Evolutionary conservation across 371 early-diverging fungal species (phyloP).

Genomic region (Haplosporangium sp.): DNA sequence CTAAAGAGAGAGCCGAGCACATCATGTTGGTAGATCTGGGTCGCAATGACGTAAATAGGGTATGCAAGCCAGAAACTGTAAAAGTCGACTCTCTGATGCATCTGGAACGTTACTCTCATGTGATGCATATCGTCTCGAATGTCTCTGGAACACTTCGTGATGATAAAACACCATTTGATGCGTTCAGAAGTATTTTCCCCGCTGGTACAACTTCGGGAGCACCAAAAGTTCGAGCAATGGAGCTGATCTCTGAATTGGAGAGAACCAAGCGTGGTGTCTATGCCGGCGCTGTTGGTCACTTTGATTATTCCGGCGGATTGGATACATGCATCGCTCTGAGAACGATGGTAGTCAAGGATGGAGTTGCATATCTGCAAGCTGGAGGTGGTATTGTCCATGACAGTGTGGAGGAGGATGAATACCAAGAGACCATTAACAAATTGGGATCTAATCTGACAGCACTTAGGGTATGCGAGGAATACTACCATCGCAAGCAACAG

Average conservation of each 20-base stretch:
- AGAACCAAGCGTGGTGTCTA: slow-evolving; percentile 94
- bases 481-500: slow-evolving; percentile 62
- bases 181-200: slow-evolving; percentile 96
- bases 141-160: slow-evolving; percentile 90
- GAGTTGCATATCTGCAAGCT: slow-evolving; percentile 92
- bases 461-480: slow-evolving; percentile 85
- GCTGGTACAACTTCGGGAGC: slow-evolving; percentile 98
- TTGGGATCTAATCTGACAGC: slow-evolving; percentile 91
- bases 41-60: slow-evolving; percentile 96
- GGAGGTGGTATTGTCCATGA: slow-evolving; percentile 97
- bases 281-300: slow-evolving; percentile 96
- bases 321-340: slow-evolving; percentile 98
- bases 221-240: slow-evolving; percentile 96
- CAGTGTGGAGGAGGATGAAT: slow-evolving; percentile 91
- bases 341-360: slow-evolving; percentile 97
- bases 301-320: slow-evolving; percentile 91
- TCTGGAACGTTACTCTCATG: slow-evolving; percentile 95
- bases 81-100: slow-evolving; percentile 96
- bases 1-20: slow-evolving; percentile 96
- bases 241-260: slow-evolving; percentile 91
- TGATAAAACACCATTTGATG: slow-evolving; percentile 93
- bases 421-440: slow-evolving; percentile 95
- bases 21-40: slow-evolving; percentile 99
- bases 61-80: slow-evolving; percentile 92
- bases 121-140: slow-evolving; percentile 97